Evolutionary conservation across 352 stramenopile genomes (phyloP).

Genomic region (Phytopythium montanum): DNA sequence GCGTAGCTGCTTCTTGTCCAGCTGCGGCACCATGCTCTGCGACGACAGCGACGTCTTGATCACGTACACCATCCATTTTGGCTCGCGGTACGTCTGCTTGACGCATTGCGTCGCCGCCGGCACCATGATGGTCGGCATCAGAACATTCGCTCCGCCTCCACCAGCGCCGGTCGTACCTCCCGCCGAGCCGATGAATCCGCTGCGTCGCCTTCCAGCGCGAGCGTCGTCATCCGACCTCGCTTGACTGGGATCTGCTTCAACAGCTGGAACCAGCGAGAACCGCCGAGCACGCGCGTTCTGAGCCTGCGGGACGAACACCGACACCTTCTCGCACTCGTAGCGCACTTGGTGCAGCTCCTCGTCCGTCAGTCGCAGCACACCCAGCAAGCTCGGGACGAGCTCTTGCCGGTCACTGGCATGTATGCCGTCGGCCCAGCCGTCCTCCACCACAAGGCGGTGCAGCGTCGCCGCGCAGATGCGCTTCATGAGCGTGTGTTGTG

Average conservation of each 20-base stretch:
- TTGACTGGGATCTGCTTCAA: background rate
- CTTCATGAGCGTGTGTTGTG: conserved; percentile 15
- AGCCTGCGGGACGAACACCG: conserved; percentile 25
- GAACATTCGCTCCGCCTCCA: background rate
- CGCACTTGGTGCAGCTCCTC: conserved; percentile 67
- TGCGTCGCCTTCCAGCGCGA: background rate
- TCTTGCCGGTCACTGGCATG: conserved; percentile 1
- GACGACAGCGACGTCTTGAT: conserved; percentile 69
- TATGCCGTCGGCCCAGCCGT: conserved; percentile 17
- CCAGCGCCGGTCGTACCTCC: background rate
- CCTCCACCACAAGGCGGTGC: conserved; percentile 63
- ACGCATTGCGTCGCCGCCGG: conserved; percentile 34
- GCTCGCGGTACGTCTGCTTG: conserved; percentile 49
- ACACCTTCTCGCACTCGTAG: conserved; percentile 75
- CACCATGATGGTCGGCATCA: conserved; percentile 6
- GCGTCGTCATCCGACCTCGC: background rate
- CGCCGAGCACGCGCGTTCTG: background rate
- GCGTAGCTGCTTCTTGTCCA: conserved; percentile 71
- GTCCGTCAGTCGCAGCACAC: conserved; percentile 49
- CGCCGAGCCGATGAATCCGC: background rate
- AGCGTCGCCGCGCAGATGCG: conserved; percentile 66
- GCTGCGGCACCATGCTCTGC: conserved; percentile 48
- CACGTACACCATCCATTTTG: conserved; percentile 69
- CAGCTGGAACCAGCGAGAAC: background rate
- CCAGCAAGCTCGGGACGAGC: conserved; percentile 53